Evolutionary conservation across 768 basidiomycete species (phyloP), one percentile per base, ranked within the genome.

Genomic region (Roridomyces roridus): DNA sequence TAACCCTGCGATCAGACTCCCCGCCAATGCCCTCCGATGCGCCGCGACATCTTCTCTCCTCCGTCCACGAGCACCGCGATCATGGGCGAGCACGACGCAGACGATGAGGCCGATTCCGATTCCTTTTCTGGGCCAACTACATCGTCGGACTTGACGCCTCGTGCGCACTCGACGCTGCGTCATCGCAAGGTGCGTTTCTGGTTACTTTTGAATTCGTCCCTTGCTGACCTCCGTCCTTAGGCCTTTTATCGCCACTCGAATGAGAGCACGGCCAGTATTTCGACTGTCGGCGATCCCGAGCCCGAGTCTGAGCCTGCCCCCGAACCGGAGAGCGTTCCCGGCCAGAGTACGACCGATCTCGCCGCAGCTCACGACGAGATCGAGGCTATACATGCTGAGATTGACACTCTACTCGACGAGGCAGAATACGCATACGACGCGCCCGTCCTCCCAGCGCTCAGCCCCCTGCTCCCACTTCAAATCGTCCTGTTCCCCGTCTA

Each of bases 11-110:
- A 9, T 36, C 12, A 59, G 57, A 59, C 57, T 3, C 55, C 54
- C 12, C 50, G 46, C 15, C 25, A 20, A 7, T 50, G 55, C 3
- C 60, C 55, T 0, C 46, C 43, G 29, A 21, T 57, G 24, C 55
- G 46, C 42, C 55, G 56, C 23, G 44, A 62, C 40, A 46, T 57
- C 4, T 62, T 62, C 28, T 58, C 56, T 4, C 56, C 56, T n/a
- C 35, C 46, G n/a, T 11, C 37, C 4, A 34, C 15, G 5, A 50
- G 46, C 5, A 15, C 46, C 21, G 36, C 37, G 0, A 36, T 62
- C 15, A 21, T 11, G 15, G 26, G 44, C 20, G 35, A 48, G 6
- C 35, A 35, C 21, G 31, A 52, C 12, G n/a, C n/a, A 34, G 2
- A 34, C 31, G 7, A 34, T 3, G 31, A 34, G 31, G 7, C 11